Evolutionary conservation across 768 basidiomycete genomes (phyloP).

Genomic region (Imleria badia): DNA sequence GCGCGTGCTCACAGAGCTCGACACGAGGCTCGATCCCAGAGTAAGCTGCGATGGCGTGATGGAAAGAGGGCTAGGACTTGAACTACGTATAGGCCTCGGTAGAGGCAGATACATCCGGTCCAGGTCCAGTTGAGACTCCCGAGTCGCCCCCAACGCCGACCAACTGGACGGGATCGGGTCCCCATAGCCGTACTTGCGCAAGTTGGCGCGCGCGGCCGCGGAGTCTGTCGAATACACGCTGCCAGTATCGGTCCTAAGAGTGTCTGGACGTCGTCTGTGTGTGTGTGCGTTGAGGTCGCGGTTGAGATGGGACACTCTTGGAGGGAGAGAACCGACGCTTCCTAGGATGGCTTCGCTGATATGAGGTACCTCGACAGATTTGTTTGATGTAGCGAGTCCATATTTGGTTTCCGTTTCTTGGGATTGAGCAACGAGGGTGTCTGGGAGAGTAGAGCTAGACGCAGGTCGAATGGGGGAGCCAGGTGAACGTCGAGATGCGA

Average conservation of each 20-base stretch:
- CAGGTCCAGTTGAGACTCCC: constrained; percentile 19
- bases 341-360: not conserved
- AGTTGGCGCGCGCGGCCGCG: constrained; percentile 19
- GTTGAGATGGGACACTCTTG: constrained; percentile 8
- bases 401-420: not conserved
- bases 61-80: constrained; percentile 1
- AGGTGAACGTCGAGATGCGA: constrained; percentile 12
- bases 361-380: not conserved
- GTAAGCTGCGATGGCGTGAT: constrained; percentile 4
- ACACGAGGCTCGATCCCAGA: constrained; percentile 1
- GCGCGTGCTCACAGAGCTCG: constrained; percentile 1
- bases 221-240: constrained; percentile 30
- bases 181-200: constrained; percentile 25
- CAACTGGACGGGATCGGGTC: constrained; percentile 25
- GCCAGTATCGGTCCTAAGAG: constrained; percentile 12
- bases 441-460: not conserved
- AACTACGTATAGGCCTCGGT: not conserved
- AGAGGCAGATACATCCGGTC: constrained; percentile 1
- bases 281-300: not conserved
- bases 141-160: constrained; percentile 13
- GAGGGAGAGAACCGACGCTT: not conserved
- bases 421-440: not conserved
- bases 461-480: not conserved
- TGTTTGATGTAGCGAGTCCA: not conserved
- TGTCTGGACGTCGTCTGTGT: not conserved